phyloP scores from a whole-genome alignment of 495 filamentous ascomycete genomes.

The Saxispiralis lemnorum region DNA sequence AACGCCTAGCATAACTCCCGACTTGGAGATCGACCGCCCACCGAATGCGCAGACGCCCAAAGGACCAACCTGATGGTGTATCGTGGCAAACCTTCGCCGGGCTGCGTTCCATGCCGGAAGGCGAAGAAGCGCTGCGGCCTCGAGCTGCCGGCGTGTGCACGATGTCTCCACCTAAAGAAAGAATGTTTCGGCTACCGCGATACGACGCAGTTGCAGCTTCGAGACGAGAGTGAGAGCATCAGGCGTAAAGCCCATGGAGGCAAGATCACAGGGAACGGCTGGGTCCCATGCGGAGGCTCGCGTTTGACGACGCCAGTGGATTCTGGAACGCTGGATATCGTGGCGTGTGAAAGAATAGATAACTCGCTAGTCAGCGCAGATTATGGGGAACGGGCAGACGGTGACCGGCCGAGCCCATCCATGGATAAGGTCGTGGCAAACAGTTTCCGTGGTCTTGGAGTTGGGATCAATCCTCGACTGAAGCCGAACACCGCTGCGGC shows the following conservation, averaged over 20 bases:
- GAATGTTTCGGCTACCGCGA: constrained; percentile 16
- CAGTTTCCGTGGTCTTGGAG: too few species aligned
- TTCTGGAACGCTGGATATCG: too few species aligned
- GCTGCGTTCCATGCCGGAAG: constrained; percentile 14
- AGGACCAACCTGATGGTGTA: constrained; percentile 11
- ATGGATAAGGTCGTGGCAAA: too few species aligned
- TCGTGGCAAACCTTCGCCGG: constrained; percentile 12
- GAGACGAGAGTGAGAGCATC: constrained; percentile 15
- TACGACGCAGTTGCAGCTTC: constrained; percentile 11
- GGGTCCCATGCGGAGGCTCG: too few species aligned
- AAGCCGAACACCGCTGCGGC: constrained; percentile 5
- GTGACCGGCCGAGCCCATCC: too few species aligned
- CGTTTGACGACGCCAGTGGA: too few species aligned
- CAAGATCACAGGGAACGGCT: constrained; percentile 1
- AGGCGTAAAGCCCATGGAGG: constrained; percentile 6
- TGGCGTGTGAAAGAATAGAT: too few species aligned
- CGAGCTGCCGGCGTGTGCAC: constrained; percentile 10
- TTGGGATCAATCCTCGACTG: neutral
- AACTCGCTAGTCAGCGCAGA: too few species aligned
- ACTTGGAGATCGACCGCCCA: too few species aligned
- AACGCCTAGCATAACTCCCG: too few species aligned
- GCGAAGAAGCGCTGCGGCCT: constrained; percentile 15
- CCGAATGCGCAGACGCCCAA: neutral
- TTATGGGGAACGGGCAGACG: too few species aligned
- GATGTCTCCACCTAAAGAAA: constrained; percentile 13